Conservation (phyloP, 2,329 filamentous ascomycete genomes). For the Cercospora berteroae region DNA sequence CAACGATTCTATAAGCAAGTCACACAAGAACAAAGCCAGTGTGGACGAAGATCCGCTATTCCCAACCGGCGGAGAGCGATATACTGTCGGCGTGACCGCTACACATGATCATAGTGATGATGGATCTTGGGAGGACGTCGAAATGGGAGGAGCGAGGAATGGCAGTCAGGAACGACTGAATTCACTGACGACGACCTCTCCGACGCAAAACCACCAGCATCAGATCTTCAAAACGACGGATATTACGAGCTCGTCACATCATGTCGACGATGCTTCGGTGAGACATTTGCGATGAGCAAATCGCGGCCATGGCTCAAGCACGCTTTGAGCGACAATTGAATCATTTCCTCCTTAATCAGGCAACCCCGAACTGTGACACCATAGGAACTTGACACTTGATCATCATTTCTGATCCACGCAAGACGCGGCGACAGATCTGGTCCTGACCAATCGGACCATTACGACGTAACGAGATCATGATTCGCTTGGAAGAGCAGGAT, state of each 20-base stretch:
- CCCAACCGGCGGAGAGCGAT: background rate
- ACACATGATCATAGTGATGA: constrained; percentile 16
- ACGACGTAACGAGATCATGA: background rate
- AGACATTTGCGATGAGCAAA: background rate
- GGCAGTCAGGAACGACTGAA: constrained; percentile 20
- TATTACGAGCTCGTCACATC: background rate
- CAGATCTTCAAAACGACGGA: constrained; percentile 15
- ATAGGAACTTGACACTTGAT: background rate
- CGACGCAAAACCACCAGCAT: background rate
- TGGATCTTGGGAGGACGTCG: constrained; percentile 18
- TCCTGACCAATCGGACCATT: background rate
- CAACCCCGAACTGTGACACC: background rate
- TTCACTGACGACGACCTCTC: background rate
- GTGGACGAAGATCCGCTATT: constrained; percentile 1
- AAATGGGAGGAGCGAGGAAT: background rate
- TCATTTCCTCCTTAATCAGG: background rate
- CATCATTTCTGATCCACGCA: background rate
- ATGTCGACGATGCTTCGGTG: background rate
- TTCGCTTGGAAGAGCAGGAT: background rate
- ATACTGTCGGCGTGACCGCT: constrained; percentile 16
- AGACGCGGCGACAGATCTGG: background rate
- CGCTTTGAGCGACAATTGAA: no score
- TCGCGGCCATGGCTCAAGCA: background rate
- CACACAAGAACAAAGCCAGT: background rate
- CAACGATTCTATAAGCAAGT: constrained; percentile 9